These are phyloP conservation scores for Nitzschia palea DNA, from an alignment of 108 stramenopile genomes.

Conservation along the genomic window DNA sequence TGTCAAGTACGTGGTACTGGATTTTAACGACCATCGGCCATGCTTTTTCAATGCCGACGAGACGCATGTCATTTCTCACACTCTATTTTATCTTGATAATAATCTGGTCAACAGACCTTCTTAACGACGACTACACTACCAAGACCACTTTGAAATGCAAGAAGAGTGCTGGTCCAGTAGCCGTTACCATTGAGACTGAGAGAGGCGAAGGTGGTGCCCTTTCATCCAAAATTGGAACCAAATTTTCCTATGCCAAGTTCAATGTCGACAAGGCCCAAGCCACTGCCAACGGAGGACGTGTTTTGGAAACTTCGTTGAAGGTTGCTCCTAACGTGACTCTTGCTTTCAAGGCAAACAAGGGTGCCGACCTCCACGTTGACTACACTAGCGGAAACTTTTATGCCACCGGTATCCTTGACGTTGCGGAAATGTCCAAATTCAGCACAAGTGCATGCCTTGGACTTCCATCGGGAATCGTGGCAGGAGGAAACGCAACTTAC, in stretches of 20 bases:
- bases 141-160: constrained; percentile 86
- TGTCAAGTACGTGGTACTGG: not conserved
- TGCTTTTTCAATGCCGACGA: no score
- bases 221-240: constrained; percentile 83
- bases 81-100: no score
- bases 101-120: constrained; percentile 66
- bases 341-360: constrained; percentile 90
- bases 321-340: constrained; percentile 76
- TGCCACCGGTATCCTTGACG: constrained; percentile 80
- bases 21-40: not conserved
- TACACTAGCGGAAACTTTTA: constrained; percentile 81
- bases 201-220: constrained; percentile 72
- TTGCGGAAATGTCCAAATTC: constrained; percentile 80
- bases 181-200: constrained; percentile 86
- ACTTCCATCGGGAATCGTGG: constrained; percentile 71
- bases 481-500: constrained; percentile 87
- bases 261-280: constrained; percentile 87
- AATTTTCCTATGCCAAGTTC: constrained; percentile 88
- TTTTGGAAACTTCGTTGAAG: constrained; percentile 82
- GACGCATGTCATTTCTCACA: no score
- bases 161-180: constrained; percentile 83
- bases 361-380: constrained; percentile 83
- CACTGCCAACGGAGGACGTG: constrained; percentile 81
- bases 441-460: constrained; percentile 77
- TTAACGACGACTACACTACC: constrained; percentile 87